These are phyloP conservation scores for Herpotrichia juniperi DNA, from an alignment of 2,329 filamentous ascomycete genomes.

Conservation along the genomic window DNA sequence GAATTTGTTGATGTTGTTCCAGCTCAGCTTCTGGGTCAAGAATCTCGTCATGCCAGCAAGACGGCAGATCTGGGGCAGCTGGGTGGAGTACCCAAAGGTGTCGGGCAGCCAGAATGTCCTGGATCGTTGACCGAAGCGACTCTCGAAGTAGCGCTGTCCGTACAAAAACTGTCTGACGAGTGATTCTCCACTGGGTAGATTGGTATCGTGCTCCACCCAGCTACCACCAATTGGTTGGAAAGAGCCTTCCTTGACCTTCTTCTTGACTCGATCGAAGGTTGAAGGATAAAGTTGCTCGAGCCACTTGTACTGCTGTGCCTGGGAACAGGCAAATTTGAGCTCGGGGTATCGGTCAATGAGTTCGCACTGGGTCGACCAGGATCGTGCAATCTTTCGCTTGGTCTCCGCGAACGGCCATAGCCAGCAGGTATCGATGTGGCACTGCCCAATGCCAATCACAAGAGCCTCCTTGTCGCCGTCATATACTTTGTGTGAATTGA, in stretches of 20 bases:
- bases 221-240: conserved; percentile 97
- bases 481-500: conserved; percentile 86
- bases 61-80: conserved; percentile 91
- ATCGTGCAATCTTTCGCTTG: conserved; percentile 92
- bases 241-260: conserved; percentile 84
- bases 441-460: conserved; percentile 91
- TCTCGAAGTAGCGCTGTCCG: conserved; percentile 93
- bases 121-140: conserved; percentile 85
- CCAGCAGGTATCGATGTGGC: conserved; percentile 98
- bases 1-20: conserved; percentile 99
- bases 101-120: conserved; percentile 97
- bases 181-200: conserved; percentile 94
- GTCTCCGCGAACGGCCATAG: conserved; percentile 98
- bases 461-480: conserved; percentile 74
- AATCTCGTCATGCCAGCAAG: conserved; percentile 96
- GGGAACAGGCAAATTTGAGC: conserved; percentile 88
- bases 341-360: conserved; percentile 95
- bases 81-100: conserved; percentile 95
- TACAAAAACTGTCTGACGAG: conserved; percentile 94
- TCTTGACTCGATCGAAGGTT: conserved; percentile 87
- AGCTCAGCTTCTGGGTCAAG: conserved; percentile 97
- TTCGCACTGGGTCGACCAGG: conserved; percentile 96
- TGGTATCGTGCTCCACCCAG: conserved; percentile 99
- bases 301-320: conserved; percentile 99
- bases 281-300: conserved; percentile 87